Evolutionary conservation across 176 grass and related monocot species (phyloP), one percentile per base, ranked within the genome.

Genomic region (Oryza officinalis): DNA sequence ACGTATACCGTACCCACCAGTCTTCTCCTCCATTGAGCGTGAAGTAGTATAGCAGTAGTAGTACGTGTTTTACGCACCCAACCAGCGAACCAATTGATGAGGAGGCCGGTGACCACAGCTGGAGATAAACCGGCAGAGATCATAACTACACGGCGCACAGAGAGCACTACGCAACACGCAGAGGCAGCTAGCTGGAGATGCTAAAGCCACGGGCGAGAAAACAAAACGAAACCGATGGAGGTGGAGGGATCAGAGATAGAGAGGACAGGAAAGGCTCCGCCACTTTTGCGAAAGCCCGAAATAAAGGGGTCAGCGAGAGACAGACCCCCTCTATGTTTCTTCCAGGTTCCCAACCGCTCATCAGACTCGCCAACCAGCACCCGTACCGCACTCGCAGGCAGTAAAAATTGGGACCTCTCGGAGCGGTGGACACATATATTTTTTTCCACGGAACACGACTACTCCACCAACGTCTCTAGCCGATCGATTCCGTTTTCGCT

Each of bases 131-230:
- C 8, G 40, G 40, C 40, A 41, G 7, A 59, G 20, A 13, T 47
- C 22, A 41, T 72, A 30, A 87, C 20, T 65, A 40, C 14, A 63
- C 17, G 10, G 8, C 40, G 23, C 22, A 63, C 44, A 41, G 35
- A 14, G 31, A 54, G 76, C 61, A 26, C 27, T 75, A 67, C 43
- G 80, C 54, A 28, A 14, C 47, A 69, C 27, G 72, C 65, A 64
- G 38, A 71, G 5, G 33, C 33, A 35, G 72, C 79, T 83, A 77
- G 79, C 86, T 83, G 86, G 86, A 83, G 86, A 83, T 78, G 65
- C 80, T 22, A 63, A 50, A 50, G 27, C 20, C 76, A 10, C 52
- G 41, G 22, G 67, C 27, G 0, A 8, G 52, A 33, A 68, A 13
- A 59, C 77, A 18, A 74, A 80, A 86, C 44, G 9, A 61, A 61